These are phyloP conservation scores for Septoria petroselini DNA, from an alignment of 2,329 filamentous ascomycete genomes.

Conservation along the genomic window DNA sequence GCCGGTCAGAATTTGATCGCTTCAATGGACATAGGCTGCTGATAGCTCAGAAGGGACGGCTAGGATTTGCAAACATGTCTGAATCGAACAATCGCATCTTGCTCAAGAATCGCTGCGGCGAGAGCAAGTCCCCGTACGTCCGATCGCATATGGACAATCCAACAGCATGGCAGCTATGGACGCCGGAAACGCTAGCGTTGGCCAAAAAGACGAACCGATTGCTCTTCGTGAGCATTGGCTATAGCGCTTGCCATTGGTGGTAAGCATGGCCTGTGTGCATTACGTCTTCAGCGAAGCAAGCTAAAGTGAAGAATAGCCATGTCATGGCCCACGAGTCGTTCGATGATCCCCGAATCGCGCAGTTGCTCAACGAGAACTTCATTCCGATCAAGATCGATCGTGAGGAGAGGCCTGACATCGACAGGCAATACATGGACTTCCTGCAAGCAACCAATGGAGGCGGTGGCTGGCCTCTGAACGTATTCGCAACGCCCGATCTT, in stretches of 20 bases:
- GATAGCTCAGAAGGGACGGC: not conserved
- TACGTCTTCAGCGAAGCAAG: not conserved
- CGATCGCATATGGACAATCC: constrained; percentile 73
- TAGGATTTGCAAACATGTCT: constrained; percentile 13
- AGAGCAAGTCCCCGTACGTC: constrained; percentile 67
- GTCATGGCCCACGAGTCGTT: constrained; percentile 94
- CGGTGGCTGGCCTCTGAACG: constrained; percentile 91
- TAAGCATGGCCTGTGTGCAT: not conserved
- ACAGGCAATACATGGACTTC: constrained; percentile 98
- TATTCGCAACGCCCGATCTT: constrained; percentile 91
- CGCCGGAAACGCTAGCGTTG: constrained; percentile 69
- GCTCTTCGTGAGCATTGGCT: constrained; percentile 91
- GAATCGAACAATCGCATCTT: constrained; percentile 25
- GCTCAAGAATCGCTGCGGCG: constrained; percentile 53
- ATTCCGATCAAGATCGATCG: constrained; percentile 90
- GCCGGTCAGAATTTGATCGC: not conserved
- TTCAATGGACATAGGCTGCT: constrained; percentile 8
- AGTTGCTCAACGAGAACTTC: constrained; percentile 80
- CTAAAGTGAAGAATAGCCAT: constrained; percentile 50
- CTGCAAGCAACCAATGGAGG: constrained; percentile 86
- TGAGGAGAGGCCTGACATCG: constrained; percentile 89
- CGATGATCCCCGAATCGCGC: constrained; percentile 73
- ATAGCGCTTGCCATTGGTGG: constrained; percentile 84
- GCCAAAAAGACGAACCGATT: constrained; percentile 81
- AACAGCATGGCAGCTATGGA: constrained; percentile 89